Conservation (phyloP, 164 flowering plant species). For the Stephania yunnanensis region DNA sequence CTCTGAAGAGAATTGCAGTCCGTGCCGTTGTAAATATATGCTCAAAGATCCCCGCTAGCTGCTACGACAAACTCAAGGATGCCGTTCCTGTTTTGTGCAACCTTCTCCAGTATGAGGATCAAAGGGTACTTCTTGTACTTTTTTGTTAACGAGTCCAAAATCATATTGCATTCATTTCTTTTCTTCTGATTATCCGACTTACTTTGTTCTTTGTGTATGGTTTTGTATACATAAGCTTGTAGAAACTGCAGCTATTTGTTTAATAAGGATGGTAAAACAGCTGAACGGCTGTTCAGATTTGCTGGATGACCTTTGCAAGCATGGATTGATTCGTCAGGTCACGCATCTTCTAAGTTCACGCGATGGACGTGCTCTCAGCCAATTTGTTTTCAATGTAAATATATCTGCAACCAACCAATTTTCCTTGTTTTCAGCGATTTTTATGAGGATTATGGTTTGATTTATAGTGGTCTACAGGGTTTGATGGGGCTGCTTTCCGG, state of each 20-base stretch:
- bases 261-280: slow-evolving; percentile 54
- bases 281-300: slow-evolving; percentile 42
- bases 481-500: slow-evolving; percentile 66
- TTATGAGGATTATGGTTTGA: slow-evolving; percentile 6
- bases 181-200: background rate
- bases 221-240: slow-evolving; percentile 52
- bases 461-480: slow-evolving; percentile 42
- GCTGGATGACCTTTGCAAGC: slow-evolving; percentile 64
- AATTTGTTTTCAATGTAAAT: slow-evolving; percentile 46
- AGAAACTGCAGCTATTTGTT: slow-evolving; percentile 62
- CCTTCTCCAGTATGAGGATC: slow-evolving; percentile 85
- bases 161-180: background rate
- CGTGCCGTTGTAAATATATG: slow-evolving; percentile 77
- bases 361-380: slow-evolving; percentile 46
- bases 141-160: background rate
- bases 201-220: background rate
- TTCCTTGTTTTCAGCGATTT: background rate
- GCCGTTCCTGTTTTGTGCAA: slow-evolving; percentile 82
- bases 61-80: slow-evolving; percentile 53
- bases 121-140: slow-evolving; percentile 37
- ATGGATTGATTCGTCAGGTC: slow-evolving; percentile 59
- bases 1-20: slow-evolving; percentile 69
- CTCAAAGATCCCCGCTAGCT: slow-evolving; percentile 66
- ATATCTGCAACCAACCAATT: background rate
- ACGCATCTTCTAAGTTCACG: slow-evolving; percentile 47